Evolutionary conservation across 805 yeast species (phyloP).

Genomic region (Candida pseudofarinosa): DNA sequence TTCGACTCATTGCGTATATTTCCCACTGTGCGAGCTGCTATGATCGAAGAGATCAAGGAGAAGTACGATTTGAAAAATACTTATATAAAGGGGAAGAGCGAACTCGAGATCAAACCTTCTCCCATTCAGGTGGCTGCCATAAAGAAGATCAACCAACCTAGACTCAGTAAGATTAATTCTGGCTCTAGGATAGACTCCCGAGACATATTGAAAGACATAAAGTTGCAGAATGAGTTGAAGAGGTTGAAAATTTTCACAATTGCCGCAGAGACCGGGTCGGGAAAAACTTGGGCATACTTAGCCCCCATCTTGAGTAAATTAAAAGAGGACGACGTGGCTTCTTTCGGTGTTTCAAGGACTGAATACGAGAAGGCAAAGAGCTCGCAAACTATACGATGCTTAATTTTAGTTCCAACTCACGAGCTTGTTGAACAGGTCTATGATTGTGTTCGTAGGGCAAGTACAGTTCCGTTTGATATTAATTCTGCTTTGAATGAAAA

Average conservation of each 20-base stretch:
- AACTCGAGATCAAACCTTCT: slow-evolving; percentile 51
- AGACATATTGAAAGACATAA: slow-evolving; percentile 23
- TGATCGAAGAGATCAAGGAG: slow-evolving; percentile 49
- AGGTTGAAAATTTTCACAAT: slow-evolving; percentile 61
- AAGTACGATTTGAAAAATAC: slow-evolving; percentile 32
- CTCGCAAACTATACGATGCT: slow-evolving; percentile 50
- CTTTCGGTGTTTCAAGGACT: slow-evolving; percentile 15
- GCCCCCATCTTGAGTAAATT: slow-evolving; percentile 70
- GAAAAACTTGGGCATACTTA: slow-evolving; percentile 90
- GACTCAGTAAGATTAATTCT: slow-evolving; percentile 21
- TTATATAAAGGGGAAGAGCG: slow-evolving; percentile 25
- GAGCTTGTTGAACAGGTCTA: slow-evolving; percentile 83
- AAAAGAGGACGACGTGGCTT: slow-evolving; percentile 48
- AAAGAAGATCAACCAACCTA: slow-evolving; percentile 46
- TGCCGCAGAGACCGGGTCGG: slow-evolving; percentile 97
- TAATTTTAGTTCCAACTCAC: slow-evolving; percentile 84
- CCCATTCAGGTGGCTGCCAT: slow-evolving; percentile 82
- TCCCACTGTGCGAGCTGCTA: slow-evolving; percentile 61
- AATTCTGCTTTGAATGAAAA: slow-evolving; percentile 10
- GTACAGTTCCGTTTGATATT: slow-evolving; percentile 18
- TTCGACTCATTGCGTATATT: slow-evolving; percentile 67
- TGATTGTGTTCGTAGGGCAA: slow-evolving; percentile 35
- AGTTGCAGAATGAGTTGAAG: slow-evolving; percentile 24
- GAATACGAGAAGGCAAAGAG: slow-evolving; percentile 19
- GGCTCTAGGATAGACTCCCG: slow-evolving; percentile 14